Evolutionary conservation across 1,139 yeast genomes (phyloP).

Genomic region (Kodamaea derodonti): DNA sequence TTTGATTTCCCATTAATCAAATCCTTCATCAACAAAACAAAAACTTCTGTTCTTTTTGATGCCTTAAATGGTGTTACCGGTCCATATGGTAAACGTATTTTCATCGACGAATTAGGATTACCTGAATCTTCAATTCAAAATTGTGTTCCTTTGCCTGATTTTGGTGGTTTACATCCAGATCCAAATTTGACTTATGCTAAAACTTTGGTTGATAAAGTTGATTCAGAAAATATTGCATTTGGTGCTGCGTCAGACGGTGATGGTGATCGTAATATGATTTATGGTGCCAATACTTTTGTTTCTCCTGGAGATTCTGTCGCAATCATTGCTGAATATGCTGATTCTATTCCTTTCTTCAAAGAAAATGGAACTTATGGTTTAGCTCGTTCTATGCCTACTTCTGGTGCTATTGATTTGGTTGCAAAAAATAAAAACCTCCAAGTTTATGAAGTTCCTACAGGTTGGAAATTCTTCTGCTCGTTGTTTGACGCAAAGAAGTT

Average conservation of each 20-base stretch:
- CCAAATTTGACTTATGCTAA: constrained; percentile 95
- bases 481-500: constrained; percentile 88
- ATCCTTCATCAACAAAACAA: constrained; percentile 53
- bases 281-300: constrained; percentile 92
- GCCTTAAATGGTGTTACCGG: constrained; percentile 96
- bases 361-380: constrained; percentile 85
- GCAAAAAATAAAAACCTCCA: constrained; percentile 74
- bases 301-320: constrained; percentile 99
- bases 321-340: constrained; percentile 90
- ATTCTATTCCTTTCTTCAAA: constrained; percentile 83
- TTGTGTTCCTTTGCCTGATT: constrained; percentile 75
- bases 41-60: constrained; percentile 79
- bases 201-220: constrained; percentile 82
- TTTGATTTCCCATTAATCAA: constrained; percentile 85
- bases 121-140: constrained; percentile 72
- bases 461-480: constrained; percentile 98
- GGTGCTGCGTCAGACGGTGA: constrained; percentile 99
- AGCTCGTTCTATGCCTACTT: constrained; percentile 98
- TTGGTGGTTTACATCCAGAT: constrained; percentile 97
- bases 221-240: constrained; percentile 73
- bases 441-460: constrained; percentile 95
- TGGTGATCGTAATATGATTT: constrained; percentile 98
- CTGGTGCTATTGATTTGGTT: constrained; percentile 89
- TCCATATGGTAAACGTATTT: constrained; percentile 86
- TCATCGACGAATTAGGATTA: constrained; percentile 80